phyloP scores from a whole-genome alignment of 2,329 filamentous ascomycete genomes.

The Sporothrix dimorphospora region DNA sequence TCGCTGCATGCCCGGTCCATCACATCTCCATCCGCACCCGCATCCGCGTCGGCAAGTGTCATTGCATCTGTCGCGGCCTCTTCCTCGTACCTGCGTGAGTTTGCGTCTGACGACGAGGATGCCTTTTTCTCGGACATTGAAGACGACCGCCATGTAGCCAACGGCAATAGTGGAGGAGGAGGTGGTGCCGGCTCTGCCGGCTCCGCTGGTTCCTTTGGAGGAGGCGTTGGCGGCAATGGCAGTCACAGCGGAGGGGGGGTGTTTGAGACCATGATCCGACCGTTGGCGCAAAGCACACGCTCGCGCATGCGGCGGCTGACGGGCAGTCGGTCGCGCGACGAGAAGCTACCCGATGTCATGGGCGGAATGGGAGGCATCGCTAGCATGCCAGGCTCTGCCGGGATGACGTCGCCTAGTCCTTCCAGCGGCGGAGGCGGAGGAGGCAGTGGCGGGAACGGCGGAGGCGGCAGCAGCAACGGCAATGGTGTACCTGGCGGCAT shows the following conservation, averaged over 20 bases:
- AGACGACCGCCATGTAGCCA: conserved; percentile 50
- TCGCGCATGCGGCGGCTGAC: conserved; percentile 65
- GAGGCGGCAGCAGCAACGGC: neutral
- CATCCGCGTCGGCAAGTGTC: neutral
- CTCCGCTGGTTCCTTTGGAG: conserved; percentile 1
- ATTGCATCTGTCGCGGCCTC: conserved; percentile 73
- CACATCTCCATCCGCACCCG: conserved; percentile 72
- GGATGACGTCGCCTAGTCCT: neutral
- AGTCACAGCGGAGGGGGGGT: conserved; percentile 40
- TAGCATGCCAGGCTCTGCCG: neutral
- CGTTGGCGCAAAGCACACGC: conserved; percentile 59
- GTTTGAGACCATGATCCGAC: conserved; percentile 64
- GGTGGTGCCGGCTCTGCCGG: neutral
- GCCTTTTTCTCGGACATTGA: conserved; percentile 82
- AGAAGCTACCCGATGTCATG: conserved; percentile 30
- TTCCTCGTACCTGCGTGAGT: conserved; percentile 60
- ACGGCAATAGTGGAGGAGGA: neutral
- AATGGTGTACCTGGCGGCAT: neutral
- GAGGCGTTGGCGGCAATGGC: neutral
- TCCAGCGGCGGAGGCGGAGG: neutral
- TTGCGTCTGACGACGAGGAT: conserved; percentile 79
- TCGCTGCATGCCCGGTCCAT: conserved; percentile 79
- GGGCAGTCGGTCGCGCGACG: conserved; percentile 53
- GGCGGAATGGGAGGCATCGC: conserved; percentile 13
- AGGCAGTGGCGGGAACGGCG: neutral